phyloP scores from a whole-genome alignment of 108 stramenopile species.

The Nitzschia palea region DNA sequence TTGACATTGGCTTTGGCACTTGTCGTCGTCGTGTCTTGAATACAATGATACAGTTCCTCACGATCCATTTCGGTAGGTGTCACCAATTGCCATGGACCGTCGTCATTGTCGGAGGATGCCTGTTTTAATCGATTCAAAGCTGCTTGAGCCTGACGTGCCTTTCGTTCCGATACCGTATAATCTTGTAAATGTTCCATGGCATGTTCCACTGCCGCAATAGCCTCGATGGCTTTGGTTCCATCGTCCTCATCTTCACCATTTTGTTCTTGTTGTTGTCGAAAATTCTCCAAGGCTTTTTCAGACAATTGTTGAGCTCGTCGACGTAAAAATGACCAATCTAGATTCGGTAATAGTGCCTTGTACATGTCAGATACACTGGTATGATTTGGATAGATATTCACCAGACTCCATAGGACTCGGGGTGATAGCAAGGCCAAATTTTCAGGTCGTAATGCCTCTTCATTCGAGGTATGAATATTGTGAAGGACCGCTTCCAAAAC shows the following conservation, averaged over 20 bases:
- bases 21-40: conserved; percentile 14
- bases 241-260: conserved; percentile 26
- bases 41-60: conserved; percentile 77
- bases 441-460: conserved; percentile 66
- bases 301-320: conserved; percentile 68
- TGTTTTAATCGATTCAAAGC: conserved; percentile 30
- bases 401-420: conserved; percentile 70
- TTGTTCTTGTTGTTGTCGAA: conserved; percentile 56
- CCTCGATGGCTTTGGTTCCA: conserved; percentile 37
- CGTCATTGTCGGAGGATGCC: neutral
- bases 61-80: conserved; percentile 72
- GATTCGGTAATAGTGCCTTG: conserved; percentile 49
- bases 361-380: conserved; percentile 52
- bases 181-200: conserved; percentile 61
- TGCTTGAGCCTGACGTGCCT: conserved; percentile 45
- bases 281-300: conserved; percentile 84
- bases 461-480: conserved; percentile 52
- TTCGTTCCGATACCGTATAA: conserved; percentile 26
- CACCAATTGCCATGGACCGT: conserved; percentile 44
- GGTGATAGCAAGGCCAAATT: conserved; percentile 76
- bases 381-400: conserved; percentile 35
- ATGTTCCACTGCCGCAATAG: conserved; percentile 56
- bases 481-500: conserved; percentile 65
- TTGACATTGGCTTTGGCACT: neutral
- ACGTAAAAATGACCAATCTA: conserved; percentile 83